phyloP scores from a whole-genome alignment of 441 rosid genomes.

The Hura crepitans region DNA sequence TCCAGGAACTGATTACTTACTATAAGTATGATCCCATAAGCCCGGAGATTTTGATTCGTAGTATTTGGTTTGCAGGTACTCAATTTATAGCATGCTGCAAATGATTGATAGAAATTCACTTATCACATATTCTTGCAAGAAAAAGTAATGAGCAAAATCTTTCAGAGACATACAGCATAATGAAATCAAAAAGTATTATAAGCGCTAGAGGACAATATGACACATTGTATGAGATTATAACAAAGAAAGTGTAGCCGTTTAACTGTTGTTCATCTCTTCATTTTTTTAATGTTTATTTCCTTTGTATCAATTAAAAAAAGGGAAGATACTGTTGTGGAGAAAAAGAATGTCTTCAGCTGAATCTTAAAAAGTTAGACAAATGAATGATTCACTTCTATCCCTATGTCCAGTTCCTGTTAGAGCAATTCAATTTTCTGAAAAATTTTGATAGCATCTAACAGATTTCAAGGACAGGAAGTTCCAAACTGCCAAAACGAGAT shows the following conservation, averaged over 20 bases:
- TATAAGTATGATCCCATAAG: slow-evolving; percentile 77
- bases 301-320: not conserved
- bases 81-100: slow-evolving; percentile 81
- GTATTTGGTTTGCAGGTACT: slow-evolving; percentile 61
- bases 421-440: not conserved
- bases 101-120: slow-evolving; percentile 18
- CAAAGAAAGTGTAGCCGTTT: not conserved
- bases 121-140: slow-evolving; percentile 11
- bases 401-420: not conserved
- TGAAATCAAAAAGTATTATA: not conserved
- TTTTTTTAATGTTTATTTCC: not conserved
- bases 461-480: too few species aligned
- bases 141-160: not conserved
- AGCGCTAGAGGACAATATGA: not conserved
- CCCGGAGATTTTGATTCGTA: slow-evolving; percentile 74
- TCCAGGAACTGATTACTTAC: slow-evolving; percentile 44
- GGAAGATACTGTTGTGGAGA: not conserved
- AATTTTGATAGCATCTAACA: not conserved
- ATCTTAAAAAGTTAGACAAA: not conserved
- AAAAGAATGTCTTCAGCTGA: not conserved
- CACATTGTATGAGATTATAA: not conserved
- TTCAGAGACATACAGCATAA: not conserved
- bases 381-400: too few species aligned
- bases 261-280: not conserved
- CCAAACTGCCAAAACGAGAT: too few species aligned